Evolutionary conservation across 2,329 filamentous ascomycete species (phyloP).

Genomic region (Pseudogymnoascus destructans): DNA sequence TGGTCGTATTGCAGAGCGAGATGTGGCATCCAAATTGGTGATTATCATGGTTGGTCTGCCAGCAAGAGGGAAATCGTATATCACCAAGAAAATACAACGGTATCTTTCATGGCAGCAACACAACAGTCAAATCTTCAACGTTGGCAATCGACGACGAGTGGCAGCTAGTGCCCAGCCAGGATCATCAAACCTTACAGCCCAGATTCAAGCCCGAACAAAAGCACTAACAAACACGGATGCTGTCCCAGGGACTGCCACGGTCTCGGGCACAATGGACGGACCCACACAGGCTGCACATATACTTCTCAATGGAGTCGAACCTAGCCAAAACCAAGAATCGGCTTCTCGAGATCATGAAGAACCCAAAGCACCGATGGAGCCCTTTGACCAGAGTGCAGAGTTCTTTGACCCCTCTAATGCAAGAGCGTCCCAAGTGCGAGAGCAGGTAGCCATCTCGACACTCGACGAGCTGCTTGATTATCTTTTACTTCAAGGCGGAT

Average conservation of each 20-base stretch:
- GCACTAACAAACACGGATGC: conserved; percentile 16
- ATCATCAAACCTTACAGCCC: neutral
- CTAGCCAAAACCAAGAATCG: conserved; percentile 16
- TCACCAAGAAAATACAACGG: conserved; percentile 92
- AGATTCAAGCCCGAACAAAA: conserved; percentile 17
- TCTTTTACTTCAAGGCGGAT: conserved; percentile 66
- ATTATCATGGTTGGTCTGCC: conserved; percentile 98
- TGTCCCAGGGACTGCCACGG: conserved; percentile 13
- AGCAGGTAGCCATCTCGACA: conserved; percentile 85
- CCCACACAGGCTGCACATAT: conserved; percentile 43
- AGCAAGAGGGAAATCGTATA: conserved; percentile 93
- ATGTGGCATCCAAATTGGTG: conserved; percentile 91
- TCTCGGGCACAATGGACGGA: conserved; percentile 20
- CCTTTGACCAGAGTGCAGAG: conserved; percentile 74
- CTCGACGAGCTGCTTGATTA: conserved; percentile 87
- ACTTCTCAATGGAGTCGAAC: conserved; percentile 38
- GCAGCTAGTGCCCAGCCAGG: conserved; percentile 46
- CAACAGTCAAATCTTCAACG: conserved; percentile 92
- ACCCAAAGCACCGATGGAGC: conserved; percentile 28
- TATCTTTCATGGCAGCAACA: conserved; percentile 98
- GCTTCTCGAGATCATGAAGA: neutral
- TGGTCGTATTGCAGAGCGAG: conserved; percentile 81
- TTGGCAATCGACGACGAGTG: conserved; percentile 77
- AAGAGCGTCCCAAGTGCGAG: conserved; percentile 67
- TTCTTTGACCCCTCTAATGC: conserved; percentile 92